These are phyloP conservation scores for Tagetes erecta DNA, from an alignment of 129 eudicot genomes.

Conservation along the genomic window DNA sequence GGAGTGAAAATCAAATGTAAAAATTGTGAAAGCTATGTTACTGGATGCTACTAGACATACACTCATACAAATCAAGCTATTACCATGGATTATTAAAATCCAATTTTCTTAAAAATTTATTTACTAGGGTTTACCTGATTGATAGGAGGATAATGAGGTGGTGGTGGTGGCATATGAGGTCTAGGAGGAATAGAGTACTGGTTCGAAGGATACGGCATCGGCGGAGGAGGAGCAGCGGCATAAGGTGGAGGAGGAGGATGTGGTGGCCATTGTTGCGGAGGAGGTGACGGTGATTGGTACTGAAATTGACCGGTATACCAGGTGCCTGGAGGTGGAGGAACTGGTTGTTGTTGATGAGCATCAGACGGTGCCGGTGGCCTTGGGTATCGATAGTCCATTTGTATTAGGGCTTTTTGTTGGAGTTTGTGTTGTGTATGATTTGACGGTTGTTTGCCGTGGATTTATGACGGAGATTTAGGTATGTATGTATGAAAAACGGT, in stretches of 20 bases:
- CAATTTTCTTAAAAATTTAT: background rate
- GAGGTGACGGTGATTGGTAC: conserved; percentile 57
- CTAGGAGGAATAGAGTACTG: conserved; percentile 47
- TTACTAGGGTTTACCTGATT: conserved; percentile 38
- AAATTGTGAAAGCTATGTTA: no score
- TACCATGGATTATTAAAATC: no score
- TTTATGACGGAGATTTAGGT: conserved; percentile 16
- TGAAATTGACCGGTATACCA: conserved; percentile 58
- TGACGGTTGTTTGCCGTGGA: background rate
- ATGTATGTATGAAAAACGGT: conserved; percentile 3
- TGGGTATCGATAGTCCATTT: conserved; percentile 70
- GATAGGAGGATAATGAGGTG: conserved; percentile 20
- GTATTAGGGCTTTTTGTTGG: conserved; percentile 38
- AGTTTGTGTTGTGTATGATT: background rate
- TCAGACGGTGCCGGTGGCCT: conserved; percentile 61
- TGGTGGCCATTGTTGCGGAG: conserved; percentile 48
- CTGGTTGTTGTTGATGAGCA: conserved; percentile 54
- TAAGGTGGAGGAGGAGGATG: conserved; percentile 53
- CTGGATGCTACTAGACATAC: no score
- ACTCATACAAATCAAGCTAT: no score
- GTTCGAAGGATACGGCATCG: conserved; percentile 38
- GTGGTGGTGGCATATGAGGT: conserved; percentile 42
- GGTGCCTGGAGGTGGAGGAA: conserved; percentile 57
- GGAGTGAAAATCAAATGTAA: no score
- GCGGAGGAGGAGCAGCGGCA: conserved; percentile 47